A percentile compares a stretch with the other conserved stretches of the same genome.
Conservation (phyloP, 179 eudicot species). For the Spergularia azorica region DNA sequence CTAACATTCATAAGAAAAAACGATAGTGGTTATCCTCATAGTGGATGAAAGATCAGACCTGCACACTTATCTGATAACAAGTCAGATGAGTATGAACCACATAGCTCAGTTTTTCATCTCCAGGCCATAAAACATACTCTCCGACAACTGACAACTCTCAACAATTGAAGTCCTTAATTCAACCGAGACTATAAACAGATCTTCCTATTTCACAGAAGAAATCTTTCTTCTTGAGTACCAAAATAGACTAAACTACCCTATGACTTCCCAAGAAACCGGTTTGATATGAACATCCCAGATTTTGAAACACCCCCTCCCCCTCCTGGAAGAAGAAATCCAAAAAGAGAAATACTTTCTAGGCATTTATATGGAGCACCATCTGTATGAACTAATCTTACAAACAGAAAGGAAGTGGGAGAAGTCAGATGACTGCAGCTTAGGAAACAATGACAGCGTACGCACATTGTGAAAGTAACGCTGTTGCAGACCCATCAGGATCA, state of each 20-base stretch:
- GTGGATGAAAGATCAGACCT: too few relatives aligned
- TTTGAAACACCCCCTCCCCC: too few relatives aligned
- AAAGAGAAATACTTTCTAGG: neutral
- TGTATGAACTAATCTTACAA: neutral
- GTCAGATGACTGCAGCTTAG: too few relatives aligned
- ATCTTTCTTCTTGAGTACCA: neutral
- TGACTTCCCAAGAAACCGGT: neutral
- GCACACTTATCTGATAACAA: too few relatives aligned
- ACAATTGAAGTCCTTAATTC: too few relatives aligned
- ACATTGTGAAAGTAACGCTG: too few relatives aligned
- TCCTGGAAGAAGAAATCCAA: neutral
- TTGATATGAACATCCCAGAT: too few relatives aligned
- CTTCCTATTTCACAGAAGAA: neutral
- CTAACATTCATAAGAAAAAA: too few relatives aligned
- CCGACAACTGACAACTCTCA: neutral
- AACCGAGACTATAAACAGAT: neutral
- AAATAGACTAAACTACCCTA: neutral
- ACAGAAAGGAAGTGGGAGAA: neutral
- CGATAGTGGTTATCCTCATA: too few relatives aligned
- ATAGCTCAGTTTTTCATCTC: too few relatives aligned
- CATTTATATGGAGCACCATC: neutral
- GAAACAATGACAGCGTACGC: neutral
- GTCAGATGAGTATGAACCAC: too few relatives aligned
- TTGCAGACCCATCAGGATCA: neutral
- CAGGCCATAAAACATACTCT: too few relatives aligned